Base-by-base conservation (phyloP, 2,329 filamentous ascomycete species). In the Pseudogymnoascus sp. region DNA sequence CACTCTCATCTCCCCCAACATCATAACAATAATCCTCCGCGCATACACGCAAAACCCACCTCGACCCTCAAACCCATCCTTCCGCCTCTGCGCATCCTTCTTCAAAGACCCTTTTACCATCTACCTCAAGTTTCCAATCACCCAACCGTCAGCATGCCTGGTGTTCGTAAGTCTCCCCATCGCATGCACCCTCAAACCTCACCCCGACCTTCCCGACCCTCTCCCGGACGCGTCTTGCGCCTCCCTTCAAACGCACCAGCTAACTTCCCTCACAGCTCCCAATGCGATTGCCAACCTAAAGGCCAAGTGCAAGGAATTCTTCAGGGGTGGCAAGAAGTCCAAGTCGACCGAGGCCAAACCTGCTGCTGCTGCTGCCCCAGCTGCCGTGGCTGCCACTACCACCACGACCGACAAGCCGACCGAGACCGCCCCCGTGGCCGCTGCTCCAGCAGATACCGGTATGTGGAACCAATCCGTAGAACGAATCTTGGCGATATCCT, bases 251-350 rank as follows among this genome's bases (percentile, higher is more conserved):
- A 26, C 21, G 12, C 41, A 15, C 41, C 8, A 5, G 23, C 41
- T 48, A 5, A 48, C 41, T 23, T 52, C 41, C 33, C 57, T 34
- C 37, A 30, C 48, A 71, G 69, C 69, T 63, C 68, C 69, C 60
- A 70, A 69, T 45, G 65, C 67, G 23, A 30, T 71, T 30, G 57
- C 61, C 13, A 61, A 65, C 45, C 55, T 71, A 59, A 71, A 69
- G 67, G 63, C 65, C 48, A 70, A 66, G 62, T 38, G 69, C 62
- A 71, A 71, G 69, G 39, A 61, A 52, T 28, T 70, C 23, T 62
- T 70, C 58, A 69, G 65, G 61, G 4, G 28, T 28, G 60, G 63
- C 60, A 69, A 70, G 62, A 66, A 65, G 55, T 61, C 45, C 34
- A 67, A 69, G 63, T 65, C 61, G 9, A 65, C 67, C 41, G 63